These are phyloP conservation scores for Phytophthora crassamura DNA, from an alignment of 352 stramenopile species.

Conservation along the genomic window DNA sequence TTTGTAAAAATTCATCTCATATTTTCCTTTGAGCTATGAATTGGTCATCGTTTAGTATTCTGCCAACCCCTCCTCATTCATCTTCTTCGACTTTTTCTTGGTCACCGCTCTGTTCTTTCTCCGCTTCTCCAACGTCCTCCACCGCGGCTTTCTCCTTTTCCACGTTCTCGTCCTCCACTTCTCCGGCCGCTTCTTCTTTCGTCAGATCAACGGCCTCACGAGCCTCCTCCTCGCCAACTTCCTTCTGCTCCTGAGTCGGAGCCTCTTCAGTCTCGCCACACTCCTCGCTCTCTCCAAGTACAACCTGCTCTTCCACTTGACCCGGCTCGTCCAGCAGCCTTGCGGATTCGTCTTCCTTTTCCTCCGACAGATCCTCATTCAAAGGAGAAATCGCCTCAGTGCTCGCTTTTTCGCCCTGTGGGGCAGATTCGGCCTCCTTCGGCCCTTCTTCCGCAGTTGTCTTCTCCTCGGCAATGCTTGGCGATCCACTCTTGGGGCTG, in stretches of 20 bases:
- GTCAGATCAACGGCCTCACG: neutral
- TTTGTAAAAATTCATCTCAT: slow-evolving; percentile 2
- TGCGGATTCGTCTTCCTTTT: neutral
- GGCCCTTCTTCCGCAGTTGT: slow-evolving; percentile 4
- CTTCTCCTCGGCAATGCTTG: neutral
- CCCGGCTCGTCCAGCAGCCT: neutral
- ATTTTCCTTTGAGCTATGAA: neutral
- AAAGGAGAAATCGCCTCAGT: neutral
- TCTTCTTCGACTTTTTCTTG: neutral
- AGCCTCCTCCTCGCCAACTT: neutral
- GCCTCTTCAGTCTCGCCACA: slow-evolving; percentile 6
- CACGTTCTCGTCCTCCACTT: neutral
- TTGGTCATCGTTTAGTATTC: no score
- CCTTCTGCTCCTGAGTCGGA: neutral
- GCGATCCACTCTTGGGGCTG: neutral
- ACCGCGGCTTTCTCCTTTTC: neutral
- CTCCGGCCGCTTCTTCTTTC: neutral
- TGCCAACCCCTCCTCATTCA: neutral
- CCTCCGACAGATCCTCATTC: neutral
- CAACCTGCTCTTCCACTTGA: neutral
- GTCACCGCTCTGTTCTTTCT: neutral
- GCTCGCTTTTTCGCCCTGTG: neutral
- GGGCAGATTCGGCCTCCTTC: neutral
- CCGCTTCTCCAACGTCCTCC: neutral
- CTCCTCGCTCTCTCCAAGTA: neutral